phyloP scores from a whole-genome alignment of 495 filamentous ascomycete genomes.

The Hypoxylon rickii region DNA sequence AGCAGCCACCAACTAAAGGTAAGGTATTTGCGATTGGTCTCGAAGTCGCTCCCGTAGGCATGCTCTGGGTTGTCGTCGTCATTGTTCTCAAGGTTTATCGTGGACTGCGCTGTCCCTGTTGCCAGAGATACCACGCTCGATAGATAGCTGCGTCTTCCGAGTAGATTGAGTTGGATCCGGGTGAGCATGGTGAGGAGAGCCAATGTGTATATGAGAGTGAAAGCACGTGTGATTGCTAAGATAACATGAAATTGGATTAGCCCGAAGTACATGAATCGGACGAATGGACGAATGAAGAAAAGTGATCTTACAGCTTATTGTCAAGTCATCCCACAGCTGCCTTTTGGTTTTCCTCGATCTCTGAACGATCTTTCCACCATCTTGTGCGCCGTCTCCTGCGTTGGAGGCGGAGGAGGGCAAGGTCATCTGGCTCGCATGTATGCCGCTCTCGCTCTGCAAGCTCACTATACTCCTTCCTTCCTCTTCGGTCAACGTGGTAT shows the following conservation, averaged over 20 bases:
- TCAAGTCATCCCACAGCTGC: slow-evolving; percentile 97
- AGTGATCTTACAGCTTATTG: slow-evolving; percentile 77
- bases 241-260: slow-evolving; percentile 30
- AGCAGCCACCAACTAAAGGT: slow-evolving; percentile 98
- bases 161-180: slow-evolving; percentile 93
- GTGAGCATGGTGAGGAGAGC: slow-evolving; percentile 90
- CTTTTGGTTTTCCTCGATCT: slow-evolving; percentile 79
- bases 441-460: slow-evolving; percentile 75
- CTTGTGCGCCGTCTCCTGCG: slow-evolving; percentile 42
- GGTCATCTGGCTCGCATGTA: slow-evolving; percentile 76
- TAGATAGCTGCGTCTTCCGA: slow-evolving; percentile 92
- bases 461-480: slow-evolving; percentile 78
- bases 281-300: not conserved
- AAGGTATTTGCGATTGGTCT: slow-evolving; percentile 90
- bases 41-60: slow-evolving; percentile 86
- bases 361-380: slow-evolving; percentile 42
- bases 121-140: slow-evolving; percentile 91
- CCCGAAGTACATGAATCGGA: not conserved
- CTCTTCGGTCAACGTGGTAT: slow-evolving; percentile 65
- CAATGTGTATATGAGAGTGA: slow-evolving; percentile 90
- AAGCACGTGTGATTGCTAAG: slow-evolving; percentile 85
- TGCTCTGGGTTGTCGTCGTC: slow-evolving; percentile 81
- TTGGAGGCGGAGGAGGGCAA: slow-evolving; percentile 47
- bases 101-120: slow-evolving; percentile 61
- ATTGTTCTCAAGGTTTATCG: slow-evolving; percentile 85